Evolutionary conservation across 257 asterid species (phyloP), one percentile per base, ranked within the genome.

Genomic region (Forsythia suspensa): DNA sequence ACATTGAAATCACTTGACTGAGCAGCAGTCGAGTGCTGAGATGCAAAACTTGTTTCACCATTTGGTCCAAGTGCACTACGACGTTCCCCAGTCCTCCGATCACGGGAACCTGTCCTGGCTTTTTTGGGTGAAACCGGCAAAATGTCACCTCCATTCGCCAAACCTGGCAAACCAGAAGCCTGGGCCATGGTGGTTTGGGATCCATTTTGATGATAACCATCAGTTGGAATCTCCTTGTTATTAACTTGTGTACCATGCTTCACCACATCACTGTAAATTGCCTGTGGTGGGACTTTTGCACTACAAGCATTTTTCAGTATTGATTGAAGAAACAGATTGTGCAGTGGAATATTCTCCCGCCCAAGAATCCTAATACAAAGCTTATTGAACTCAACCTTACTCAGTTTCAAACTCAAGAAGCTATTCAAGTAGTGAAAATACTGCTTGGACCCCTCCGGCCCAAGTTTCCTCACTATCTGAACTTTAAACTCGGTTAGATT

Each of bases 261-360:
- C n/a, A 66, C 77, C 81, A 57, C 73, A 76, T 85, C 94, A 78
- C 78, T 84, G 82, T 80, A 89, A 72, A 34, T 79, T 41, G 81
- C 77, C 11, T 89, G 85, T 2, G 97, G 97, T 4, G 95, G 90
- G 78, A 81, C 79, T 84, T 88, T 90, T 0, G 91, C 93, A 77
- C 85, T 82, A 82, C 90, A 85, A 21, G 95, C 92, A 82, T 94
- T 94, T 82, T 82, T 88, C 79, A 94, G 82, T 79, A 92, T 90
- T 0, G 97, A 89, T 66, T 90, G 86, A 68, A 94, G 85, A 82
- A 92, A 85, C 85, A 88, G 95, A 86, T 94, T 94, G 91, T 94
- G 98, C 36, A 94, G 92, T 18, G 90, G 88, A 80, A 94, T 65
- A 82, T 91, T 92, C 88, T 92, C 97, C 81, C 87, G 86, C 16